Evolutionary conservation across 179 eudicot genomes (phyloP).

Genomic region (Patellifolia procumbens): DNA sequence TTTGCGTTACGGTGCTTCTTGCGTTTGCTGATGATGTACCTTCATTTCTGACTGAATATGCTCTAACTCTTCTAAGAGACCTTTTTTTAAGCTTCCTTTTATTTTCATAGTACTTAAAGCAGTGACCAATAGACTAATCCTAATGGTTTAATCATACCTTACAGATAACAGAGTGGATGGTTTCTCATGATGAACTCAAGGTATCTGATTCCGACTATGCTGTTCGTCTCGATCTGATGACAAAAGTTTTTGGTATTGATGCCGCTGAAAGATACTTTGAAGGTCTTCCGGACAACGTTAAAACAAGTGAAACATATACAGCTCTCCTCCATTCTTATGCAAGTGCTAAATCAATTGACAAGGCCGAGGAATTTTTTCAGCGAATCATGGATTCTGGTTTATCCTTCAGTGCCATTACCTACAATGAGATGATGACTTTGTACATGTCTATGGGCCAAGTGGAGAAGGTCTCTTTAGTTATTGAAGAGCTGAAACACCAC

Average conservation of each 20-base stretch:
- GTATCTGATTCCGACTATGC: slow-evolving; percentile 86
- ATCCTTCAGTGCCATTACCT: slow-evolving; percentile 65
- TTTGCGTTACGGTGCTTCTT: background rate
- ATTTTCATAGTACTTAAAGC: no score
- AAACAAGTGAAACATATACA: slow-evolving; percentile 84
- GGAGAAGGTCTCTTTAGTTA: slow-evolving; percentile 74
- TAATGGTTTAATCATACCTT: slow-evolving; percentile 19
- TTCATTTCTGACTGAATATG: background rate
- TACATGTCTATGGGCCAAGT: slow-evolving; percentile 86
- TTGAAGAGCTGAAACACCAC: slow-evolving; percentile 63
- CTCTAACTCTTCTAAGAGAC: no score
- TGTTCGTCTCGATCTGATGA: slow-evolving; percentile 77
- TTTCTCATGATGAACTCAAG: slow-evolving; percentile 58
- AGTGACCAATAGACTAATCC: slow-evolving; percentile 8
- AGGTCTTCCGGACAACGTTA: slow-evolving; percentile 58
- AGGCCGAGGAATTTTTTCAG: slow-evolving; percentile 70
- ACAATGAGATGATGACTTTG: slow-evolving; percentile 91
- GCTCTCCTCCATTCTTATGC: slow-evolving; percentile 91
- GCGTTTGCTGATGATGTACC: background rate
- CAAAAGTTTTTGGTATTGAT: slow-evolving; percentile 87
- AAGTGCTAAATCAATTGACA: slow-evolving; percentile 49
- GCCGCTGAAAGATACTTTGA: slow-evolving; percentile 91
- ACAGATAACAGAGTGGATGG: slow-evolving; percentile 98
- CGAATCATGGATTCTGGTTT: slow-evolving; percentile 59
- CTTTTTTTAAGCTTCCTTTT: no score